Evolutionary conservation across 1,284 basidiomycete genomes (phyloP).

Genomic region (Pyrrhoderma lamaoense): DNA sequence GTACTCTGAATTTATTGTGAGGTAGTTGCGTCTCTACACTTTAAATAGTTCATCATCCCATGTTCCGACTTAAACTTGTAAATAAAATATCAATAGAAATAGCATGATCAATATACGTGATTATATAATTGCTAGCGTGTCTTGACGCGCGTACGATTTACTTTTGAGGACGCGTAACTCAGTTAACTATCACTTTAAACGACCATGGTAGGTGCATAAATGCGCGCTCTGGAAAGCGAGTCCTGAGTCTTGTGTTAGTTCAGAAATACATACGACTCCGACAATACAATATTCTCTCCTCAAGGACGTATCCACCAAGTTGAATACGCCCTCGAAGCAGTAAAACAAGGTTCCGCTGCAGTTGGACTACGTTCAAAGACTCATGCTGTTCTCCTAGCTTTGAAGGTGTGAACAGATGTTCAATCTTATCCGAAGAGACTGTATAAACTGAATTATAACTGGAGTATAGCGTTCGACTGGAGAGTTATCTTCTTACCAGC

Average conservation of each 20-base stretch:
- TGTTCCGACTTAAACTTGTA: too few species aligned
- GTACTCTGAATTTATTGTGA: not conserved
- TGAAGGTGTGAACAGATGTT: conserved; percentile 57
- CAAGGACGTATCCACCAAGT: conserved; percentile 92
- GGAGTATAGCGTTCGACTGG: conserved; percentile 87
- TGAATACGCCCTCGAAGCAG: conserved; percentile 98
- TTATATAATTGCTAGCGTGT: conserved; percentile 3
- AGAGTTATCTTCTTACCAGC: conserved; percentile 97
- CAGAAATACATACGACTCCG: conserved; percentile 91
- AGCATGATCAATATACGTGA: not conserved
- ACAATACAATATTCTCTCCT: conserved; percentile 94
- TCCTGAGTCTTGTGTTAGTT: conserved; percentile 45
- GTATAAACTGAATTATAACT: not conserved
- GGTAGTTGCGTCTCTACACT: not conserved
- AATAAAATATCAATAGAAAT: too few species aligned
- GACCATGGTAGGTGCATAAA: conserved; percentile 6
- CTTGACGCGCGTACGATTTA: conserved; percentile 5
- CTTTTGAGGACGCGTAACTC: conserved; percentile 14
- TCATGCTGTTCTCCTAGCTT: conserved; percentile 87
- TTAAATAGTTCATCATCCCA: too few species aligned
- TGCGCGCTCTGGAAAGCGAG: not conserved
- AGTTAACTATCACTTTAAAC: conserved; percentile 10
- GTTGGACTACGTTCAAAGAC: conserved; percentile 94
- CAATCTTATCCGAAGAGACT: conserved; percentile 10
- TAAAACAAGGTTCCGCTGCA: conserved; percentile 98